Base-by-base conservation (phyloP, 2,329 filamentous ascomycete genomes). In the Pseudogymnoascus sp. region DNA sequence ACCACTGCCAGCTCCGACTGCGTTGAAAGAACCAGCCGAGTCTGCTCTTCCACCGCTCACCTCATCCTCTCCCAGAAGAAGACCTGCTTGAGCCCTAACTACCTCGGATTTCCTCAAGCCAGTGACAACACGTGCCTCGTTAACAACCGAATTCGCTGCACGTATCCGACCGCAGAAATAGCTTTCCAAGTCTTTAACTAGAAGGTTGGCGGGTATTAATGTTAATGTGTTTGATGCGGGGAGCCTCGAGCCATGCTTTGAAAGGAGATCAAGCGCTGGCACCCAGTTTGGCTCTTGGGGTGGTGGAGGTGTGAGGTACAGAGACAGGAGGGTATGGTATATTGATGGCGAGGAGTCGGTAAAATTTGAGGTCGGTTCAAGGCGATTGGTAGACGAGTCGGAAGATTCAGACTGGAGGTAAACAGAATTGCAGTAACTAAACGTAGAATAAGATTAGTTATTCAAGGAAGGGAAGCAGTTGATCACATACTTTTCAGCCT, bases 111-210 rank as follows among this genome's bases (percentile, higher is more conserved):
- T 90, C 51, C 91, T 83, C 69, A 99, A 78, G 1, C 87, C 87
- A 2, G 89, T 85, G 2, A 92, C 85, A 28, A 99, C 87, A 28
- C 90, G 85, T 34, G 88, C 86, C 75, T 95, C 88, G 70, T 93
- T 93, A 65, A 95, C 83, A 0, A 90, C 82, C 23, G 87, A 90
- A 71, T 92, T 97, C 62, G 92, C 92, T 10, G 88, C 87, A 19
- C 95, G 87, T 71, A 98, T 96, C 21, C 93, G 88, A 10, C 93
- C 92, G 39, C 88, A 86, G 80, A 99, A 98, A 77, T 99, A 99
- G 13, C 89, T 89, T 71, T 93, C 90, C 0, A 99, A 84, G 64
- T 95, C 85, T 39, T 83, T 80, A 6, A 98, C 85, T 0, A 92
- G 88, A 6, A 98, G 84, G 3, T 85, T 81, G 65, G 91, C 84